phyloP scores from a whole-genome alignment of 805 yeast genomes.

The Metschnikowia baotianmanensis region DNA sequence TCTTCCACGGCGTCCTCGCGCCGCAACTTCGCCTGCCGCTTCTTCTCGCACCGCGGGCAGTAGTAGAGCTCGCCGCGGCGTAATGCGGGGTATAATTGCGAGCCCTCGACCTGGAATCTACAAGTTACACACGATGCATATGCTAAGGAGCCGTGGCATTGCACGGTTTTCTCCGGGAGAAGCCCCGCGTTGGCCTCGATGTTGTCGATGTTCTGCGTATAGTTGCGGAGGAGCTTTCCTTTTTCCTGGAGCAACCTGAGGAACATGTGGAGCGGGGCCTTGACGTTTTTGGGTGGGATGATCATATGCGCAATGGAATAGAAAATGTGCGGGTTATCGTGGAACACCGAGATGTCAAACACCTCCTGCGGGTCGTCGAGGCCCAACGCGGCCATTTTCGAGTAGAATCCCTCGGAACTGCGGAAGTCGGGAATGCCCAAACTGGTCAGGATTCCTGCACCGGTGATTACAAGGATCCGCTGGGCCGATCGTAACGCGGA shows the following conservation, averaged over 20 bases:
- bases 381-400: slow-evolving; percentile 64
- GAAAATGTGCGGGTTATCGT: slow-evolving; percentile 73
- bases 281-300: slow-evolving; percentile 66
- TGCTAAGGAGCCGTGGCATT: slow-evolving; percentile 93
- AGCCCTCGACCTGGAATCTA: slow-evolving; percentile 62
- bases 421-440: slow-evolving; percentile 92
- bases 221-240: slow-evolving; percentile 75
- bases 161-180: slow-evolving; percentile 62
- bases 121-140: slow-evolving; percentile 83
- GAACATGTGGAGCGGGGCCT: slow-evolving; percentile 79
- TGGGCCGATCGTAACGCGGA: slow-evolving; percentile 24
- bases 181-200: slow-evolving; percentile 81
- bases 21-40: slow-evolving; percentile 33
- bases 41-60: slow-evolving; percentile 63
- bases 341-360: slow-evolving; percentile 70
- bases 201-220: slow-evolving; percentile 90
- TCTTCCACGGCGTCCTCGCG: slow-evolving; percentile 36
- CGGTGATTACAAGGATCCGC: slow-evolving; percentile 74
- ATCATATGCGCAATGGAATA: slow-evolving; percentile 85
- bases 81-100: slow-evolving; percentile 57
- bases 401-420: slow-evolving; percentile 82
- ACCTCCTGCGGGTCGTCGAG: slow-evolving; percentile 89
- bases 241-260: slow-evolving; percentile 71
- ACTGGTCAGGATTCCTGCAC: slow-evolving; percentile 91
- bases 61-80: slow-evolving; percentile 59